Percentiles rank a stretch among this genome's conserved stretches.
These are phyloP conservation scores for Phytophthora aleatoria DNA, from an alignment of 352 stramenopile species.

Conservation along the genomic window DNA sequence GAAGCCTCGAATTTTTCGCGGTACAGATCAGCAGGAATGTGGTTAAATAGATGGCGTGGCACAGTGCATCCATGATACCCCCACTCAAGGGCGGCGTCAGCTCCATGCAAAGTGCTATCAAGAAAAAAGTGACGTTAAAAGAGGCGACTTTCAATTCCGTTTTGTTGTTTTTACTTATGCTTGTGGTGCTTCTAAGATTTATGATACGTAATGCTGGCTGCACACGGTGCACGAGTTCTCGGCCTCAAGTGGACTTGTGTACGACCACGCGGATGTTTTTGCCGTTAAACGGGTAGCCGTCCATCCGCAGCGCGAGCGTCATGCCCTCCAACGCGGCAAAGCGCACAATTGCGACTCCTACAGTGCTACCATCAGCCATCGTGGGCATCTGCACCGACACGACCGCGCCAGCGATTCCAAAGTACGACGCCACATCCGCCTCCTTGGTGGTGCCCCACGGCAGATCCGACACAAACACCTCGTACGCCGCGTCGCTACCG, in stretches of 20 bases:
- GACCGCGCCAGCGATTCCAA: conserved; percentile 56
- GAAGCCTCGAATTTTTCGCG: too few relatives aligned
- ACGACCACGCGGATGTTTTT: conserved; percentile 65
- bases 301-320: conserved; percentile 61
- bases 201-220: conserved; percentile 28
- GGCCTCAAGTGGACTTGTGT: conserved; percentile 35
- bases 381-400: conserved; percentile 69
- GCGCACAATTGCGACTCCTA: conserved; percentile 66
- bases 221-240: conserved; percentile 2
- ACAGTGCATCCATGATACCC: too few relatives aligned
- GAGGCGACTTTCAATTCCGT: background rate
- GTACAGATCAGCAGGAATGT: too few relatives aligned
- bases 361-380: conserved; percentile 72
- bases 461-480: conserved; percentile 74
- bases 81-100: too few relatives aligned
- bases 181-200: conserved; percentile 36
- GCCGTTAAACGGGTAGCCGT: conserved; percentile 72
- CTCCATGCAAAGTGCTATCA: too few relatives aligned
- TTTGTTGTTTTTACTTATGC: conserved; percentile 21
- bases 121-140: too few relatives aligned
- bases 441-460: conserved; percentile 55
- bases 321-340: conserved; percentile 60
- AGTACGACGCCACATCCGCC: conserved; percentile 64
- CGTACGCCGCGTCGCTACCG: conserved; percentile 25
- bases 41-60: too few relatives aligned